A percentile compares a stretch with the other conserved stretches of the same genome.
Evolutionary conservation across 768 basidiomycete genomes (phyloP).

Genomic region (Trametes coccinea): DNA sequence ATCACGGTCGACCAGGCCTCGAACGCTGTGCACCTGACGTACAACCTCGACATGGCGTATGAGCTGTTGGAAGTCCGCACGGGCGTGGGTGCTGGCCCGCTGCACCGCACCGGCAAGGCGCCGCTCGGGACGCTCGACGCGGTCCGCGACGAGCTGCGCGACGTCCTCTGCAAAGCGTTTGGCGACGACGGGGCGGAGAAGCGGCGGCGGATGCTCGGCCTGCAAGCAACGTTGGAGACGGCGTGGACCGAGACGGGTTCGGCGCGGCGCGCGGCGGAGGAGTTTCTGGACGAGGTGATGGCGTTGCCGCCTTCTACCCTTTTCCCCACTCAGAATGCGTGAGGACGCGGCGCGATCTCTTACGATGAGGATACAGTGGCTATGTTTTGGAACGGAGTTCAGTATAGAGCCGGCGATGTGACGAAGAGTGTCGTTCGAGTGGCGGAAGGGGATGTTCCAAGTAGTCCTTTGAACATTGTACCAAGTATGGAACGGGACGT

Average conservation of each 20-base stretch:
- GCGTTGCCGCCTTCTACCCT: background rate
- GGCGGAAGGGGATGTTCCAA: no score
- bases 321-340: background rate
- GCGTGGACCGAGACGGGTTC: slow-evolving; percentile 9
- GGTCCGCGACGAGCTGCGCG: slow-evolving; percentile 20
- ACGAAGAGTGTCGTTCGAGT: no score
- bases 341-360: background rate
- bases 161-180: slow-evolving; percentile 23
- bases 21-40: slow-evolving; percentile 23
- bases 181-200: slow-evolving; percentile 29
- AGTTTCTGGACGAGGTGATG: background rate
- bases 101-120: slow-evolving; percentile 11
- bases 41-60: slow-evolving; percentile 28
- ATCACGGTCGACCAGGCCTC: slow-evolving; percentile 24
- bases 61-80: slow-evolving; percentile 28
- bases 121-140: slow-evolving; percentile 28
- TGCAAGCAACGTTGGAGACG: background rate
- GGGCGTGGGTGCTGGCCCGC: slow-evolving; percentile 10
- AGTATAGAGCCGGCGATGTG: no score
- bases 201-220: slow-evolving; percentile 17
- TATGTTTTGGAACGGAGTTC: no score
- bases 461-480: no score
- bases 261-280: background rate
- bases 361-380: no score
- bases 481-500: no score